These are phyloP conservation scores for Apostasia ramifera DNA, from an alignment of 106 monocot genomes.

Conservation along the genomic window DNA sequence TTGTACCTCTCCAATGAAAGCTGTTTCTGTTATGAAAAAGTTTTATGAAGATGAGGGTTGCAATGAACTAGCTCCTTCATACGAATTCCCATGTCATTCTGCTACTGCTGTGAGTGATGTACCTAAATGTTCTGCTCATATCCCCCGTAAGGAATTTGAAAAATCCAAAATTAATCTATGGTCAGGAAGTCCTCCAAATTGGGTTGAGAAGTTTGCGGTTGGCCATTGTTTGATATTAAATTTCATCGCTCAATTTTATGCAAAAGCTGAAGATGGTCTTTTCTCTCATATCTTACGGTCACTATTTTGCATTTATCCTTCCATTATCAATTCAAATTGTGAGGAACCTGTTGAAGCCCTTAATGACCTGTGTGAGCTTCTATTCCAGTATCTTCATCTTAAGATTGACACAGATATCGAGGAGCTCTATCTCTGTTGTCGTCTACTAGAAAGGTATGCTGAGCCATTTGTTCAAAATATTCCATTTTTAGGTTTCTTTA, in stretches of 20 bases:
- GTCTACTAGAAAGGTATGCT: constrained; percentile 62
- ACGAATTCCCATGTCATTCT: constrained; percentile 4
- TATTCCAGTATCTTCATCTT: constrained; percentile 58
- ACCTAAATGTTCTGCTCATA: not conserved
- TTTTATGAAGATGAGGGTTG: constrained; percentile 46
- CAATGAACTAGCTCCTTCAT: constrained; percentile 20
- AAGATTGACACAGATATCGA: constrained; percentile 80
- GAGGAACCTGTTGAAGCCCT: constrained; percentile 47
- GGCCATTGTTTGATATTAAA: constrained; percentile 45
- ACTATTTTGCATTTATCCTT: constrained; percentile 22
- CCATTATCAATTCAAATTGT: constrained; percentile 12
- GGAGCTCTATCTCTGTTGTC: constrained; percentile 81
- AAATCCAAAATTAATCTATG: constrained; percentile 30
- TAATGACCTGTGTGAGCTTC: constrained; percentile 38
- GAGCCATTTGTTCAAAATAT: no score
- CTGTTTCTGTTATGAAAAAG: constrained; percentile 33
- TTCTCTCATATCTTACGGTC: constrained; percentile 56
- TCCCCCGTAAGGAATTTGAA: not conserved
- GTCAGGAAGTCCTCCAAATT: constrained; percentile 61
- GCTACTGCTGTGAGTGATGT: not conserved
- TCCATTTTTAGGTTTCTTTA: not conserved
- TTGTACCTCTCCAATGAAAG: constrained; percentile 46
- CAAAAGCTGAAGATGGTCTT: constrained; percentile 18
- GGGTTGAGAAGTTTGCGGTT: constrained; percentile 50
- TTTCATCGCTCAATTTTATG: constrained; percentile 34